A percentile compares a stretch with the other conserved stretches of the same genome.
Conservation (phyloP, 805 yeast species). For the Aciculoconidium aculeatum region DNA sequence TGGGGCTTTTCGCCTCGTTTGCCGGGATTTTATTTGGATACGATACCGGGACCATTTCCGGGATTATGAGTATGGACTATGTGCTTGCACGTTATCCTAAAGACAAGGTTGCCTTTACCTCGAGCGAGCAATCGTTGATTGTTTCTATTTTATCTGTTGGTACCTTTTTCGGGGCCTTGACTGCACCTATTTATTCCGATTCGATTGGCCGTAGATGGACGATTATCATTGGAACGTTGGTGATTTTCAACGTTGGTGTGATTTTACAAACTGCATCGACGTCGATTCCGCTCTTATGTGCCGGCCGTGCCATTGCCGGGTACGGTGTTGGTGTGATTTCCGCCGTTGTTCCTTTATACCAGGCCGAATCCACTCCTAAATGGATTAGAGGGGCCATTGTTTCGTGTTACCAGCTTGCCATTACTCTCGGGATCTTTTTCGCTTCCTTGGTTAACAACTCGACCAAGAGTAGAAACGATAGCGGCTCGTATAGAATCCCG, state of each 20-base stretch:
- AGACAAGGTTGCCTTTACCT: slow-evolving; percentile 12
- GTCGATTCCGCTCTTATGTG: slow-evolving; percentile 29
- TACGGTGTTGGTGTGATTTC: slow-evolving; percentile 38
- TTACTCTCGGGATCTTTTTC: slow-evolving; percentile 33
- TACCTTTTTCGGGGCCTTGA: slow-evolving; percentile 36
- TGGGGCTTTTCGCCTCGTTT: slow-evolving; percentile 36
- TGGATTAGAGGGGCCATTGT: slow-evolving; percentile 41
- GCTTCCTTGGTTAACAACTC: slow-evolving; percentile 35
- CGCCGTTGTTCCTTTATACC: slow-evolving; percentile 36
- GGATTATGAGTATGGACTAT: slow-evolving; percentile 36
- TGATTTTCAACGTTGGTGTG: slow-evolving; percentile 33
- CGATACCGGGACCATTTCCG: slow-evolving; percentile 39
- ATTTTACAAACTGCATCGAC: slow-evolving; percentile 34
- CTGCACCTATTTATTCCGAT: slow-evolving; percentile 33
- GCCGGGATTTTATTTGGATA: slow-evolving; percentile 40
- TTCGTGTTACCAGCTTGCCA: slow-evolving; percentile 35
- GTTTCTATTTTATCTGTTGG: slow-evolving; percentile 34
- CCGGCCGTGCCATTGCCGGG: slow-evolving; percentile 36
- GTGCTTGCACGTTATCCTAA: slow-evolving; percentile 23
- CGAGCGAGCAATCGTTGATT: slow-evolving; percentile 19
- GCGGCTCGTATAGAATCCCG: slow-evolving; percentile 38
- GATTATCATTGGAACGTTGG: slow-evolving; percentile 25
- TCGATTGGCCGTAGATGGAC: slow-evolving; percentile 36
- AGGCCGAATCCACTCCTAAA: slow-evolving; percentile 36
- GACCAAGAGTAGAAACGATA: slow-evolving; percentile 25